Evolutionary conservation across 1,139 yeast species (phyloP), one percentile per base, ranked within the genome.

Genomic region (Candida buenavistaensis): DNA sequence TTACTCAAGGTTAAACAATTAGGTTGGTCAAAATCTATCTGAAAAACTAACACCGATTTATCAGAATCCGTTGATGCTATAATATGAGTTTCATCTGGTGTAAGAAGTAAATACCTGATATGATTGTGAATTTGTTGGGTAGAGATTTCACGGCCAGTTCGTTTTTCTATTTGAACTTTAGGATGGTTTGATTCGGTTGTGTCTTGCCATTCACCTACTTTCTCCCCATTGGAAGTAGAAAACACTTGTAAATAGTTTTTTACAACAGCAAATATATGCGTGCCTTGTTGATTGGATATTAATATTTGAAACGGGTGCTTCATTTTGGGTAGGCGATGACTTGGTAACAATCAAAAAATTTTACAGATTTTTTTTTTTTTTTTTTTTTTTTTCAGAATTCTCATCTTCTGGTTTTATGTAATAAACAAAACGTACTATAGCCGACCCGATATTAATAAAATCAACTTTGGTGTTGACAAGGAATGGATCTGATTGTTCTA

Each of bases 41-140:
- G 51, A 43, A 86, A 80, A 7, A 87, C 71, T n/a, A 82, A 68
- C 10, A 82, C 81, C 2, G 95, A 80, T 58, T 90, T 90, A 52
- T 86, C 94, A 43, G 83, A 83, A 52, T 87, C 96, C 3, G 95
- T 82, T 25, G 87, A 80, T 2, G 80, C 85, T 20, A 86, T 65
- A 27, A 90, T 56, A 47, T 69, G 68, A 31, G 66, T 56, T 20
- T 76, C 87, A 50, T 78, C 70, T 16, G 64, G 55, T 6, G 62
- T 47, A 27, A 87, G 53, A 4, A 62, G 58, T 46, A 88, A 58
- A 14, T 79, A 73, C 53, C 94, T 74, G 35, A 90, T 76, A 46
- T 80, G 78, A 44, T 81, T 80, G 57, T 70, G 78, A 15, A 78
- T 66, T 31, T 75, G 76, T 17, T 86, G 86, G 2, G 85, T 37